Percentiles rank a stretch among this genome's conserved stretches.
These are phyloP conservation scores for Aspergillus pseudotamarii DNA, from an alignment of 2,329 filamentous ascomycete species.

Conservation along the genomic window DNA sequence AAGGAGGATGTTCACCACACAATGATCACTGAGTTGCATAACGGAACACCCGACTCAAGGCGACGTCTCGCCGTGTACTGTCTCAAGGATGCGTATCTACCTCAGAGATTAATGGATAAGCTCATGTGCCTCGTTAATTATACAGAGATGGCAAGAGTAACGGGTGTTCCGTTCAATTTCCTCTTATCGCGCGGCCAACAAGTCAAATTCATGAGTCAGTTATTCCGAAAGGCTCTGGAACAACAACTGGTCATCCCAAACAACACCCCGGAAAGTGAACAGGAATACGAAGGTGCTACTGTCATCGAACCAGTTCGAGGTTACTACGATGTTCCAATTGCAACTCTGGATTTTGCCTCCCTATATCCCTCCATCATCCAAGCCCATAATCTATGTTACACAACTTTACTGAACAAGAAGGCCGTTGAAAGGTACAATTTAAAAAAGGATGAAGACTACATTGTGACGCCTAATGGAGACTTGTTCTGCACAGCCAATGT, in stretches of 20 bases:
- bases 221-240: conserved; percentile 92
- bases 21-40: conserved; percentile 98
- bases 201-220: conserved; percentile 94
- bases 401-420: conserved; percentile 80
- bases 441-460: conserved; percentile 91
- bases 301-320: conserved; percentile 94
- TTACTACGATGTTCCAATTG: conserved; percentile 93
- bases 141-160: conserved; percentile 99
- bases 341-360: conserved; percentile 97
- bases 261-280: conserved; percentile 70
- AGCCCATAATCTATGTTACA: conserved; percentile 97
- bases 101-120: conserved; percentile 94
- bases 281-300: conserved; percentile 96
- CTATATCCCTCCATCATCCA: conserved; percentile 99
- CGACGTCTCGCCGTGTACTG: conserved; percentile 93
- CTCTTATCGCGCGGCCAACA: conserved; percentile 91
- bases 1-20: conserved; percentile 99
- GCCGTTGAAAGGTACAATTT: conserved; percentile 75
- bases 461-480: conserved; percentile 92
- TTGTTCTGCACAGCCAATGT: conserved; percentile 86
- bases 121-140: conserved; percentile 98
- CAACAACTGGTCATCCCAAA: conserved; percentile 95
- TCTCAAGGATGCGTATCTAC: conserved; percentile 94
- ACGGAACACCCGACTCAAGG: conserved; percentile 90
- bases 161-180: conserved; percentile 95